A percentile compares a stretch with the other conserved stretches of the same genome.
phyloP scores from a whole-genome alignment of 108 stramenopile genomes.

The Discostella stelligeroides region DNA sequence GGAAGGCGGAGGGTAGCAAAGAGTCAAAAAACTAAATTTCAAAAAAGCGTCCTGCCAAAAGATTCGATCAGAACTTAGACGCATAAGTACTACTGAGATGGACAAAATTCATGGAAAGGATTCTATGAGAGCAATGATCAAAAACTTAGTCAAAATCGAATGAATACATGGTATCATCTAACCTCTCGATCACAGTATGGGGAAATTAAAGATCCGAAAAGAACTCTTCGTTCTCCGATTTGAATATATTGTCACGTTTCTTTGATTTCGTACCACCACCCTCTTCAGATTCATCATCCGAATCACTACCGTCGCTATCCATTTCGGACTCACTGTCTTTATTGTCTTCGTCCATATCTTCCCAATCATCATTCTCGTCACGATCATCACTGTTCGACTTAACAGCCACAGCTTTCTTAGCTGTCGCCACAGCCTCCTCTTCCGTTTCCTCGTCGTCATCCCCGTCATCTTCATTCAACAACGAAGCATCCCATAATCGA shows the following conservation, averaged over 20 bases:
- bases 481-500: conserved; percentile 78
- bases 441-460: conserved; percentile 45
- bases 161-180: too few species aligned
- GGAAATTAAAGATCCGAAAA: conserved; percentile 76
- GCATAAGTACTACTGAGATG: too few species aligned
- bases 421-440: conserved; percentile 12
- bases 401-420: conserved; percentile 4
- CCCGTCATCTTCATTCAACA: conserved; percentile 68
- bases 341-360: conserved; percentile 73
- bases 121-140: too few species aligned
- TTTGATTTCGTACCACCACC: conserved; percentile 35
- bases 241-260: conserved; percentile 54
- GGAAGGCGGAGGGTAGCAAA: too few species aligned
- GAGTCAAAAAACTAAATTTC: too few species aligned
- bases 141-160: too few species aligned
- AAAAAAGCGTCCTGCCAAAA: too few species aligned
- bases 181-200: too few species aligned
- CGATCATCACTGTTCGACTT: conserved; percentile 2
- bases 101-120: too few species aligned
- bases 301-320: conserved; percentile 43
- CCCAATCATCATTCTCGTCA: conserved; percentile 80
- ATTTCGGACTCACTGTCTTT: conserved; percentile 44
- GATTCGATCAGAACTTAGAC: too few species aligned
- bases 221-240: conserved; percentile 83
- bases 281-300: conserved; percentile 50